Conservation (phyloP, 805 yeast genomes). For the Saturnispora gosingensis region DNA sequence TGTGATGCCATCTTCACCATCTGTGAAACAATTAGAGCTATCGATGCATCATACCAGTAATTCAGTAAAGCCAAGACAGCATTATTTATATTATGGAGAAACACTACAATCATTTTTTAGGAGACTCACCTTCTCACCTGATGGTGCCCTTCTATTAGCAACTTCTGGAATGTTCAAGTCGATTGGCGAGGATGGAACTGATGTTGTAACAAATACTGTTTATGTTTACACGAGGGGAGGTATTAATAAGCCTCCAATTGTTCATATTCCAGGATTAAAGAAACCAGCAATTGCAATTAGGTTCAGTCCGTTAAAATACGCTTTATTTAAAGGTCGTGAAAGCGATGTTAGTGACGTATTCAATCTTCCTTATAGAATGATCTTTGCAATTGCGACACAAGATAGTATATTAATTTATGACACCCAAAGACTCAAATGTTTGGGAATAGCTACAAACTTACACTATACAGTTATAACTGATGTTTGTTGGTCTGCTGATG, state of each 20-base stretch:
- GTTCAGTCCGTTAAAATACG: constrained; percentile 62
- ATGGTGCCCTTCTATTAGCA: constrained; percentile 70
- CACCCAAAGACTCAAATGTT: constrained; percentile 58
- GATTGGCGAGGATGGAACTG: constrained; percentile 1
- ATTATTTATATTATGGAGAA: constrained; percentile 69
- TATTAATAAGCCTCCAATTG: constrained; percentile 56
- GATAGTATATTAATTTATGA: constrained; percentile 77
- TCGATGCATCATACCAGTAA: constrained; percentile 6
- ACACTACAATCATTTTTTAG: constrained; percentile 86
- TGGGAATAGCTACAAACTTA: constrained; percentile 67
- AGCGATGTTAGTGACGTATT: constrained; percentile 30
- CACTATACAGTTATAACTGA: constrained; percentile 90
- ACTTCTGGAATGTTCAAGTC: constrained; percentile 61
- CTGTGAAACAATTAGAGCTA: constrained; percentile 7
- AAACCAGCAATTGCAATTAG: constrained; percentile 79
- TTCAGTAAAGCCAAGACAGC: constrained; percentile 24
- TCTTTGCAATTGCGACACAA: constrained; percentile 90
- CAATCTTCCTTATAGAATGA: constrained; percentile 63
- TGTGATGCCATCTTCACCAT: constrained; percentile 31
- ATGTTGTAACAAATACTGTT: constrained; percentile 48
- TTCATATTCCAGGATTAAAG: constrained; percentile 67
- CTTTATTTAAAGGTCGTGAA: constrained; percentile 12
- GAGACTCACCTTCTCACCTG: constrained; percentile 78
- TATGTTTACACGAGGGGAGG: constrained; percentile 71
- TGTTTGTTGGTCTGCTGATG: constrained; percentile 75